Percentiles rank a stretch among this genome's conserved stretches.
phyloP scores from a whole-genome alignment of 2,329 filamentous ascomycete species.

The Talaromyces sp. region DNA sequence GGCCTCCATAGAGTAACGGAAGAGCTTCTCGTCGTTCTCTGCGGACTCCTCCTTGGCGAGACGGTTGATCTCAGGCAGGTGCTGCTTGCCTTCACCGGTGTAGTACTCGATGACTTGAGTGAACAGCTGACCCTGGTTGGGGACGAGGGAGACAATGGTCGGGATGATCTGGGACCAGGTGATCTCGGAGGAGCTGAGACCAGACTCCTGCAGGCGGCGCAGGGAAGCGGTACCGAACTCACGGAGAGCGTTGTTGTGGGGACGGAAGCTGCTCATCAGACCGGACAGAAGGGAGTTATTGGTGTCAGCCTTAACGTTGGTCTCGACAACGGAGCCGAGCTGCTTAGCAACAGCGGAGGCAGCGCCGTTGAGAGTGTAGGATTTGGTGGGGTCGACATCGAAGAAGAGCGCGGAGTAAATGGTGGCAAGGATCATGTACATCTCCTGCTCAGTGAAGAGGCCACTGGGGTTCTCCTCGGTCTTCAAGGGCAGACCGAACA shows the following conservation, averaged over 20 bases:
- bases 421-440: slow-evolving; percentile 64
- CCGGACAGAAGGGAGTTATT: slow-evolving; percentile 59
- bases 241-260: slow-evolving; percentile 60
- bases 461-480: slow-evolving; percentile 54
- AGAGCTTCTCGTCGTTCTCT: slow-evolving; percentile 64
- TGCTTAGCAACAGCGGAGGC: slow-evolving; percentile 60
- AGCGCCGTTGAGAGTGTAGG: slow-evolving; percentile 64
- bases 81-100: slow-evolving; percentile 57
- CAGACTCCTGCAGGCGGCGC: slow-evolving; percentile 65
- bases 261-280: slow-evolving; percentile 50
- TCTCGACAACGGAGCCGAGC: slow-evolving; percentile 64
- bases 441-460: slow-evolving; percentile 59
- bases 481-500: slow-evolving; percentile 61
- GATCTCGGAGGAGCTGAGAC: slow-evolving; percentile 66
- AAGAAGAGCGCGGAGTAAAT: slow-evolving; percentile 69
- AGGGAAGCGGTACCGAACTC: slow-evolving; percentile 68
- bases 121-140: slow-evolving; percentile 72
- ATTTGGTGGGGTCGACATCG: slow-evolving; percentile 67
- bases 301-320: slow-evolving; percentile 65
- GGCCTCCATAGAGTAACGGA: slow-evolving; percentile 73
- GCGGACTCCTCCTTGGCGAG: slow-evolving; percentile 59
- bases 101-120: slow-evolving; percentile 75
- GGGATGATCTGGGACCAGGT: slow-evolving; percentile 73
- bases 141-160: slow-evolving; percentile 66
- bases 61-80: slow-evolving; percentile 64